Base-by-base conservation (phyloP, 352 stramenopile genomes). In the Pythium insidiosum region DNA sequence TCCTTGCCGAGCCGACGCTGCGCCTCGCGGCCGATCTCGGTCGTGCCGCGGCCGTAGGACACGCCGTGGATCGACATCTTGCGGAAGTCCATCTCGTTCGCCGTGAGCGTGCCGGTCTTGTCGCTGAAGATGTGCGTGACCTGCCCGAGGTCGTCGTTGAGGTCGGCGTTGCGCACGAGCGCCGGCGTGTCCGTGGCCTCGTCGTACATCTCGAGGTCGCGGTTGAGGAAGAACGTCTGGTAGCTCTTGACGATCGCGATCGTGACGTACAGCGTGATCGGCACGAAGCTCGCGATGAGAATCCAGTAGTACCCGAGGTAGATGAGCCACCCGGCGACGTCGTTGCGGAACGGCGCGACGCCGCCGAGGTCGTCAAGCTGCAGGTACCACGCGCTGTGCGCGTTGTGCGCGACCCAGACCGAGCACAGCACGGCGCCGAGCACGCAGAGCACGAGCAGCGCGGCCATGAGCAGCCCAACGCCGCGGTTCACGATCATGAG, bases 61-160 rank as follows among this genome's bases (percentile, higher is more conserved):
- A 86, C 58, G 16, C 80, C 83, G 38, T 90, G 69, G 34, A 94
- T 69, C 35, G 72, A 85, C 73, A 94, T 88, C 49, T 93, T 93
- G 38, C 82, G 75, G 40, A 91, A 93, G 39, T 91, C 77, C 82
- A 94, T 93, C 47, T 88, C 77, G 57, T 93, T 94, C 3, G 77
- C 77, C 16, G 82, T 94, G 12, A 93, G 50, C 7, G 82, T 93
- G 20, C 80, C 78, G 0, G 80, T 93, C 40, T 94, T 94, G 56
- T 93, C 80, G 35, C 75, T 88, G 54, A 94, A 94, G 40, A 93
- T 88, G 61, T 90, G 78, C 7, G 79, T 89, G n/a, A 94, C 71
- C 38, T 94, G 82, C 6, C 82, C 82, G 7, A 94, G 53, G 19
- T 94, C 76, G 33, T 94, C 80, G 43, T 93, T 94, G 19, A 94